Evolutionary conservation across 2,329 filamentous ascomycete species (phyloP).

Genomic region (Xylariaceae sp.): DNA sequence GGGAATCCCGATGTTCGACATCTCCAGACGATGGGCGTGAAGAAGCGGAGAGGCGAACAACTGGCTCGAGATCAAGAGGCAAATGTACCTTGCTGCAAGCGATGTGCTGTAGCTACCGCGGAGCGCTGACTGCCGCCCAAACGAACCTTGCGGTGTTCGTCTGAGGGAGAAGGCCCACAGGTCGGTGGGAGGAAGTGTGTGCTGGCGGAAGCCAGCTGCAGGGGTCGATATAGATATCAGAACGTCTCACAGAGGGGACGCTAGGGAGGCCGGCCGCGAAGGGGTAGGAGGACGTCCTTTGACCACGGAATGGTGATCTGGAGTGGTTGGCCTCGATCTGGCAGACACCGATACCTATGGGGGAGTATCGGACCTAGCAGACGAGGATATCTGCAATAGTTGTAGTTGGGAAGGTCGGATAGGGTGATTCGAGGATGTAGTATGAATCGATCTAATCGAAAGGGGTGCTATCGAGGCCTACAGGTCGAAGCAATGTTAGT

Average conservation of each 20-base stretch:
- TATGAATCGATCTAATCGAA: conserved; percentile 19
- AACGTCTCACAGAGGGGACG: conserved; percentile 70
- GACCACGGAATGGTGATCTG: conserved; percentile 84
- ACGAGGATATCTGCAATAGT: conserved; percentile 61
- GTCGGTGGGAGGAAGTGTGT: conserved; percentile 58
- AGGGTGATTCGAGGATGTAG: conserved; percentile 3
- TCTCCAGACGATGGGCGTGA: conserved; percentile 51
- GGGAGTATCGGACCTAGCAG: conserved; percentile 82
- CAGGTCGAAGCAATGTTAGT: conserved; percentile 6
- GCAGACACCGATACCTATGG: conserved; percentile 79
- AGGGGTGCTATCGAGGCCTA: conserved; percentile 62
- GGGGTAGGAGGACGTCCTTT: conserved; percentile 77
- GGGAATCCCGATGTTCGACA: conserved; percentile 81
- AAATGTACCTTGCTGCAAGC: conserved; percentile 22
- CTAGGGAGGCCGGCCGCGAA: conserved; percentile 90
- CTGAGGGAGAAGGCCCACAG: conserved; percentile 98
- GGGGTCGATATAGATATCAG: conserved; percentile 38
- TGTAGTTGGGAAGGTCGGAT: conserved; percentile 17
- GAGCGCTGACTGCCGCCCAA: conserved; percentile 98
- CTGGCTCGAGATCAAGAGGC: conserved; percentile 11
- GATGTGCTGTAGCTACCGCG: conserved; percentile 57
- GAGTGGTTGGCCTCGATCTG: conserved; percentile 58
- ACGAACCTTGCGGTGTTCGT: conserved; percentile 92
- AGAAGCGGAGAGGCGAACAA: background rate
- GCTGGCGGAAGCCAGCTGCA: conserved; percentile 89